Evolutionary conservation across 2,329 filamentous ascomycete genomes (phyloP).

Genomic region (Botryosphaeria dothidea): DNA sequence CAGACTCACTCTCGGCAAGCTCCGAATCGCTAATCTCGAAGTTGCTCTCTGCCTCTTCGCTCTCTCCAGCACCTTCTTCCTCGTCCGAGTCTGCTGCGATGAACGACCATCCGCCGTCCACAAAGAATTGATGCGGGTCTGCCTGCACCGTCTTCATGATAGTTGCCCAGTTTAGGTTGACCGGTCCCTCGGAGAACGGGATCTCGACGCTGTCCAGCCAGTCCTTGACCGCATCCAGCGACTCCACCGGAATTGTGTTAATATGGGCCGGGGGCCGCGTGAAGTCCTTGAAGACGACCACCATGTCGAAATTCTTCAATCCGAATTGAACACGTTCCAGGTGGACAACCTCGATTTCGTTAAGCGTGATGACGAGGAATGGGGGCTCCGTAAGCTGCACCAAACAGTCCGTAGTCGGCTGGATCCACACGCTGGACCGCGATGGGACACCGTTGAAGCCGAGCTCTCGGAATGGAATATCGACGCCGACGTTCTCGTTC

Average conservation of each 20-base stretch:
- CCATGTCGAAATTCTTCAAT: conserved; percentile 97
- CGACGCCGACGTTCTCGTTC: conserved; percentile 86
- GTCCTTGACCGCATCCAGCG: conserved; percentile 92
- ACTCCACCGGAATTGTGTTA: conserved; percentile 97
- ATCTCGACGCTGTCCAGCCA: conserved; percentile 97
- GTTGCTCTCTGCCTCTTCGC: conserved; percentile 85
- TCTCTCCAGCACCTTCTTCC: conserved; percentile 69
- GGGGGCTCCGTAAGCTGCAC: conserved; percentile 97
- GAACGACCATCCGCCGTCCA: conserved; percentile 94
- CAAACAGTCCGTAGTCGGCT: conserved; percentile 93
- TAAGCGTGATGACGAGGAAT: conserved; percentile 92
- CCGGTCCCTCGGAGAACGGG: conserved; percentile 86
- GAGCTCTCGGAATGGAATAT: conserved; percentile 94
- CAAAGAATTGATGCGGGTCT: conserved; percentile 93
- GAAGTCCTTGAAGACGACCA: conserved; percentile 98
- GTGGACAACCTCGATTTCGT: conserved; percentile 95
- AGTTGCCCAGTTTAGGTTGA: conserved; percentile 97
- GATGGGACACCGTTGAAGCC: conserved; percentile 97
- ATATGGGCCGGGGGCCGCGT: conserved; percentile 86
- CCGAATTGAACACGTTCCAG: conserved; percentile 94
- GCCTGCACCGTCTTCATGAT: conserved; percentile 99
- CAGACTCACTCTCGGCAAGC: conserved; percentile 70
- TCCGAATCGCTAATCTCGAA: conserved; percentile 91
- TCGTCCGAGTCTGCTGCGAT: conserved; percentile 83
- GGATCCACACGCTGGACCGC: conserved; percentile 91